Evolutionary conservation across 2,329 filamentous ascomycete genomes (phyloP), one percentile per base, ranked within the genome.

Genomic region (Celoporthe dispersa): DNA sequence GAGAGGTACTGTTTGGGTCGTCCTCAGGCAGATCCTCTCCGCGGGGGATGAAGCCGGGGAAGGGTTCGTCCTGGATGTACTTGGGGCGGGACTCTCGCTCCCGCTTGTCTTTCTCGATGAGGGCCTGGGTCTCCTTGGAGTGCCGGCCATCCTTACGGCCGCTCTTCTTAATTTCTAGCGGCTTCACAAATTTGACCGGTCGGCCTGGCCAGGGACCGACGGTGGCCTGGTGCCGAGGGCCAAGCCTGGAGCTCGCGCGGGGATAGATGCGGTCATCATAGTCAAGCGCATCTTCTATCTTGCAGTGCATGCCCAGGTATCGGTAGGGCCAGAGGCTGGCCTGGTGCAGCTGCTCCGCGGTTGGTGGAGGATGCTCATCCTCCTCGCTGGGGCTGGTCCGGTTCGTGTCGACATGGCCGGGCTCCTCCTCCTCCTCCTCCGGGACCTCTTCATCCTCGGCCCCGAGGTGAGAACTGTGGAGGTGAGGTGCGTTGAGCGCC

Each of bases 241-340:
- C 96, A 51, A 98, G 85, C 51, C 96, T 91, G 68, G 96, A 98
- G 78, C 94, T 97, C 22, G 96, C 95, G 74, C 96, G 91, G 11
- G 96, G 96, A 78, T 98, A 98, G 74, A 99, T 98, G 73, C 96
- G 91, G 79, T 99, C 96, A 77, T 99, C 96, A 78, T 97, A 97
- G 79, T 99, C 96, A 39, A 99, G 84, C 0, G 94, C 96, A 82
- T 99, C 96, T 80, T 98, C 94, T 0, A 96, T 92, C 74, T 94
- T 92, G 81, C 94, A 98, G 81, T 99, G 96, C 74, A 97, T 94
- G 51, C 96, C 96, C 8, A 99, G 84, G 79, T 99, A 99, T 71
- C 96, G 90, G 83, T 96, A 98, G 2, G 94, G 94, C 96, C 96
- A 99, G 77, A 98, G 88, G 76, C 94, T 96, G 41, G 95, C 94